phyloP scores from a whole-genome alignment of 805 yeast species.

The Metschnikowia koreensis region DNA sequence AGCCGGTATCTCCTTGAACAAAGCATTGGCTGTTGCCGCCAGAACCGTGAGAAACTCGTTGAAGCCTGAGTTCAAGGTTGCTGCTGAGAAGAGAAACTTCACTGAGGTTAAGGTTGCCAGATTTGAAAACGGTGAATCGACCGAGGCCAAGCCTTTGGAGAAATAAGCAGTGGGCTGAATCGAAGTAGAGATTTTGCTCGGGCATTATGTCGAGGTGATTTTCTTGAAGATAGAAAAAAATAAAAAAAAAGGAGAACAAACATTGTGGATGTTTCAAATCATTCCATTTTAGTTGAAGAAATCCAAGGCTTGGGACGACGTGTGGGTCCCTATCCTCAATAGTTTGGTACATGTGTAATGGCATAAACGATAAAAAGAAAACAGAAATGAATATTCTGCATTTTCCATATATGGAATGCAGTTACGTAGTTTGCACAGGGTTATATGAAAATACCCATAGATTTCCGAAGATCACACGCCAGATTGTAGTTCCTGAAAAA shows the following conservation, averaged over 20 bases:
- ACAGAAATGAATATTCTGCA: not conserved
- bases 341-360: not conserved
- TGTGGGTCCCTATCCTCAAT: not conserved
- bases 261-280: not conserved
- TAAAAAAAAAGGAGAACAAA: not conserved
- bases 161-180: conserved; percentile 15
- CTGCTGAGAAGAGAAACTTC: conserved; percentile 66
- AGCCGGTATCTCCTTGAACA: conserved; percentile 64
- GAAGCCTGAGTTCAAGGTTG: conserved; percentile 79
- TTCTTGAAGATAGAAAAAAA: not conserved
- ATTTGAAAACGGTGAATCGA: conserved; percentile 64
- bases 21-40: conserved; percentile 88
- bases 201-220: not conserved
- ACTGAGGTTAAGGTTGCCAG: conserved; percentile 73
- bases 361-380: not conserved
- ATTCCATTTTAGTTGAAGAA: not conserved
- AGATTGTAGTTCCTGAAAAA: not conserved
- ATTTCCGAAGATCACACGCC: too few relatives aligned
- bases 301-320: not conserved
- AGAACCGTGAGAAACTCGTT: conserved; percentile 82
- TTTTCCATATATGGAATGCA: not conserved
- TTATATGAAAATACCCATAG: too few relatives aligned
- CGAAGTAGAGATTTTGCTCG: too few relatives aligned
- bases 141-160: conserved; percentile 39
- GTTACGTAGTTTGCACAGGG: not conserved